Evolutionary conservation across 192 early-diverging fungal genomes (phyloP).

Genomic region (Cetraspora pellucida): DNA sequence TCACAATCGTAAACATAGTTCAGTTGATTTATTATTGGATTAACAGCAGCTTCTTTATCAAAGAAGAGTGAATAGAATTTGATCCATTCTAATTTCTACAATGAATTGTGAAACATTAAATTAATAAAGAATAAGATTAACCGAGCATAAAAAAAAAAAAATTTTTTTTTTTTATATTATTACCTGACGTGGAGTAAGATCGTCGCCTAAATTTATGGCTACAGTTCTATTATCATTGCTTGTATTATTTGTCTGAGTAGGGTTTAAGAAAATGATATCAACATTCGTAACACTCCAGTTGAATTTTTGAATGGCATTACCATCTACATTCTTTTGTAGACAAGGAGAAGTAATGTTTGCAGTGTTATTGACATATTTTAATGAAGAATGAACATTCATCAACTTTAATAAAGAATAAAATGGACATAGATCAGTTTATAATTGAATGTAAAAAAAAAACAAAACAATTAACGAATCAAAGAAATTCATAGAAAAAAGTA

Average conservation of each 20-base stretch:
- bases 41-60: background rate
- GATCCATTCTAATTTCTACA: constrained; percentile 33
- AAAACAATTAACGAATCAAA: background rate
- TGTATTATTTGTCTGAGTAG: background rate
- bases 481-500: background rate
- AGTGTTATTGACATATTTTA: constrained; percentile 8
- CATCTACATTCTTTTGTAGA: background rate
- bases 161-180: background rate
- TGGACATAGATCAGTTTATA: no score
- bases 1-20: constrained; percentile 32
- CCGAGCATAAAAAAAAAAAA: background rate
- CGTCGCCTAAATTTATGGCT: background rate
- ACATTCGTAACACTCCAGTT: background rate
- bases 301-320: background rate
- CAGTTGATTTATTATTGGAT: background rate
- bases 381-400: background rate
- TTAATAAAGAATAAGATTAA: background rate
- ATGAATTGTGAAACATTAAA: background rate
- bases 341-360: constrained; percentile 6
- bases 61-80: constrained; percentile 24
- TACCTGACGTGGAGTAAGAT: background rate
- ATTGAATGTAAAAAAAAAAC: no score
- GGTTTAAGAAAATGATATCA: background rate
- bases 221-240: background rate
- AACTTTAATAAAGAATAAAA: no score